A percentile compares a stretch with the other conserved stretches of the same genome.
Conservation (phyloP, 192 early-diverging fungal species). For the Podila horticola region DNA sequence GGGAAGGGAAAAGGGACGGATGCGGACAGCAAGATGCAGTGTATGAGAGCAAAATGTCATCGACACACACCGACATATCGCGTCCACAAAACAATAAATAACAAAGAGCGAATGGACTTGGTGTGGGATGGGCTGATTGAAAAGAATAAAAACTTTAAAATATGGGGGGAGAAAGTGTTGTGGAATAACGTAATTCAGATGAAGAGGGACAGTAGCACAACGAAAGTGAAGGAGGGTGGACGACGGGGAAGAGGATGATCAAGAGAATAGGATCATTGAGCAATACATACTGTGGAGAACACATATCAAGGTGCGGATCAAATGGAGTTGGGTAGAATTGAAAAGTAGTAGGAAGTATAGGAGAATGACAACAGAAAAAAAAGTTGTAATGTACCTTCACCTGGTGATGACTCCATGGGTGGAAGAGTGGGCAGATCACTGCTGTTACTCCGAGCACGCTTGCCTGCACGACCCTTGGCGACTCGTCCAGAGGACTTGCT, state of each 20-base stretch:
- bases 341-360: background rate
- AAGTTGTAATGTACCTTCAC: constrained; percentile 27
- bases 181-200: background rate
- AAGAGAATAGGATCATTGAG: no score
- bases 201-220: no score
- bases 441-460: constrained; percentile 32
- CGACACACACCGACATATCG: no score
- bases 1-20: background rate
- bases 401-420: background rate
- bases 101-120: no score
- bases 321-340: background rate
- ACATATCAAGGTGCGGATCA: background rate
- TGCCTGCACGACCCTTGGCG: constrained; percentile 19
- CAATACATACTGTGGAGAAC: no score
- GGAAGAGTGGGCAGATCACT: constrained; percentile 27
- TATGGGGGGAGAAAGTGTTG: background rate
- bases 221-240: no score
- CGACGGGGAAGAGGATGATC: no score
- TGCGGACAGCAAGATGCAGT: no score
- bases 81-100: no score
- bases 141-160: background rate
- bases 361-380: background rate
- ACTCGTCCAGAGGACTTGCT: constrained; percentile 29
- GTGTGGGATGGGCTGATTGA: background rate
- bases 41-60: no score